Percentiles rank a stretch among this genome's conserved stretches.
These are phyloP conservation scores for Starmerella tilneyi DNA, from an alignment of 805 yeast species.

Conservation along the genomic window DNA sequence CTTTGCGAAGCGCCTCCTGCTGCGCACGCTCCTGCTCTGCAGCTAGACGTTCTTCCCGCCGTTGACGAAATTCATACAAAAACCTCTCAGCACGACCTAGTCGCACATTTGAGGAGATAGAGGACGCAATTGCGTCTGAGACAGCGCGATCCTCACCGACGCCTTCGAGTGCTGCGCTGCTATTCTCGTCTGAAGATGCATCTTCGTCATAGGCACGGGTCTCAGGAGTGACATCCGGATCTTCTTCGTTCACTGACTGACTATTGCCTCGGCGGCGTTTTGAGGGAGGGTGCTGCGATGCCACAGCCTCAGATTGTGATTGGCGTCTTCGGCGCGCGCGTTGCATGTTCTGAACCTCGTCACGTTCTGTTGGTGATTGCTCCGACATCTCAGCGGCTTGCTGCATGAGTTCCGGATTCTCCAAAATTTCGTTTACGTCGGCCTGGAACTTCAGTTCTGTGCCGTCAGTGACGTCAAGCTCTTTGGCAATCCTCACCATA, in stretches of 20 bases:
- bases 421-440: constrained; percentile 27
- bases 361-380: constrained; percentile 1
- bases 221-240: neutral
- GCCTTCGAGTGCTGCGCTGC: too few relatives aligned
- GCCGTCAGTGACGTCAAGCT: constrained; percentile 26
- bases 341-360: neutral
- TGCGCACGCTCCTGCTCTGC: constrained; percentile 30
- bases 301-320: neutral
- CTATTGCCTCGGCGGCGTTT: neutral
- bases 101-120: neutral
- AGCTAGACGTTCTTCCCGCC: constrained; percentile 21
- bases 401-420: constrained; percentile 21
- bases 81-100: constrained; percentile 25
- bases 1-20: constrained; percentile 23
- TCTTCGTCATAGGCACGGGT: neutral
- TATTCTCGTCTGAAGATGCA: too few relatives aligned
- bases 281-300: too few relatives aligned
- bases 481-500: constrained; percentile 24
- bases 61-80: constrained; percentile 22
- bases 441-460: constrained; percentile 27
- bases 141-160: constrained; percentile 1
- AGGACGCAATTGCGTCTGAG: constrained; percentile 2
- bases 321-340: neutral
- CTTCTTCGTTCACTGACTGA: neutral
- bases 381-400: constrained; percentile 20